Conservation (phyloP, 2,329 filamentous ascomycete species). For the Sarocladiaceae sp. region DNA sequence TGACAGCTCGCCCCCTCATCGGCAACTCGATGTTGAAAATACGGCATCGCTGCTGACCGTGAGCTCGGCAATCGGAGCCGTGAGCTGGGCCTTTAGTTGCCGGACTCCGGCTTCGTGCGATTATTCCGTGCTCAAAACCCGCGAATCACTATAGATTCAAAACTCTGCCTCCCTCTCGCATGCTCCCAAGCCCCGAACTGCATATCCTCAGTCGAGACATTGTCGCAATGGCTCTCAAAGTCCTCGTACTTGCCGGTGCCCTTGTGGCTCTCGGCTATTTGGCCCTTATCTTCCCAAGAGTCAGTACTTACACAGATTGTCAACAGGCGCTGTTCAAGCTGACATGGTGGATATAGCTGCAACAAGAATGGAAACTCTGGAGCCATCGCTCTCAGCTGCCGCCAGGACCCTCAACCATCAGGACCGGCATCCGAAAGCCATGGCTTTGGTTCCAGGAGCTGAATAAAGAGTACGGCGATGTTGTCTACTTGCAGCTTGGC, state of each 20-base stretch:
- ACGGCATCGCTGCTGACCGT: background rate
- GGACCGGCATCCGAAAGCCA: constrained; percentile 31
- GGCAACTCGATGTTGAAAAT: background rate
- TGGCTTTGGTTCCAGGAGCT: constrained; percentile 37
- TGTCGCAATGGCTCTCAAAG: background rate
- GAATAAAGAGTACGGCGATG: constrained; percentile 30
- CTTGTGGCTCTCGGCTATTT: background rate
- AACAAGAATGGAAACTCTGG: constrained; percentile 32
- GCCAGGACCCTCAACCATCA: constrained; percentile 29
- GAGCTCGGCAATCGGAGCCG: background rate
- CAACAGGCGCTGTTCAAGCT: too few species aligned
- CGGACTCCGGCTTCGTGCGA: background rate
- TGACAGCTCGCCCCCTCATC: background rate
- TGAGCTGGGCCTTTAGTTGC: too few species aligned
- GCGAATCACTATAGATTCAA: constrained; percentile 10
- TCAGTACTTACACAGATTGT: constrained; percentile 3
- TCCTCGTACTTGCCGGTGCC: background rate
- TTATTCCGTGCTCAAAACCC: constrained; percentile 9
- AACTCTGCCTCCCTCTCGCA: too few species aligned
- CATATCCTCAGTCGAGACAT: too few species aligned
- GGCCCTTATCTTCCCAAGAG: background rate
- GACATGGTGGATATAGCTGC: constrained; percentile 25
- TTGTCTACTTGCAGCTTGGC: constrained; percentile 35
- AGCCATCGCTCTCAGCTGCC: constrained; percentile 31
- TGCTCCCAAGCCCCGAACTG: too few species aligned